Percentiles rank a stretch among this genome's conserved stretches.
phyloP scores from a whole-genome alignment of 164 flowering plant species.

The Sextonia rubra region DNA sequence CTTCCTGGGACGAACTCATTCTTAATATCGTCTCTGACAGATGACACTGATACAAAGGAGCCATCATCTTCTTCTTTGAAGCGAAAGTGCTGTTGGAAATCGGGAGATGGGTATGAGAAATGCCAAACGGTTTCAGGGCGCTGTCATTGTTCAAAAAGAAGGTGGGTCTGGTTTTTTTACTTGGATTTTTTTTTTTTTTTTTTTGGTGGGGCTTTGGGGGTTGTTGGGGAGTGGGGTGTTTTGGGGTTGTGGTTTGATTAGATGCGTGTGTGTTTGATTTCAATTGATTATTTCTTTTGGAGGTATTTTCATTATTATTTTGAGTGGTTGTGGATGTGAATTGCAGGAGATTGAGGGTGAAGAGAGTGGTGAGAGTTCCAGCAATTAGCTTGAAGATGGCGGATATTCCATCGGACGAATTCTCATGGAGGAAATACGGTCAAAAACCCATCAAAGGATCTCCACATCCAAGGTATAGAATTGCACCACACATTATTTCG shows the following conservation, averaged over 20 bases:
- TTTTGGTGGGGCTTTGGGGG: too few relatives aligned
- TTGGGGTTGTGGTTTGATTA: background rate
- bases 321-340: background rate
- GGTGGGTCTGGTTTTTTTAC: constrained; percentile 28
- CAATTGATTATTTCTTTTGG: background rate
- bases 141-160: constrained; percentile 89
- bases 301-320: background rate
- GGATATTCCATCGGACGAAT: constrained; percentile 92
- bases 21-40: constrained; percentile 60
- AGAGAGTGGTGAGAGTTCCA: constrained; percentile 79
- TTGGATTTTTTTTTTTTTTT: background rate
- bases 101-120: constrained; percentile 50
- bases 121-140: constrained; percentile 48
- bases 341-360: constrained; percentile 62
- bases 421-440: constrained; percentile 95
- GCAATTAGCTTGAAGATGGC: constrained; percentile 89
- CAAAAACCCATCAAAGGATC: constrained; percentile 98
- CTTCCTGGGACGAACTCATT: constrained; percentile 42
- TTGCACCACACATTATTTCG: background rate
- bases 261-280: background rate
- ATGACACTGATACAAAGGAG: constrained; percentile 49
- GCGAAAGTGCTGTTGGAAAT: constrained; percentile 53
- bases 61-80: constrained; percentile 46
- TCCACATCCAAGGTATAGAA: constrained; percentile 84
- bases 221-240: too few relatives aligned